phyloP scores from a whole-genome alignment of 257 asterid genomes.

The Solanum medicagineum region DNA sequence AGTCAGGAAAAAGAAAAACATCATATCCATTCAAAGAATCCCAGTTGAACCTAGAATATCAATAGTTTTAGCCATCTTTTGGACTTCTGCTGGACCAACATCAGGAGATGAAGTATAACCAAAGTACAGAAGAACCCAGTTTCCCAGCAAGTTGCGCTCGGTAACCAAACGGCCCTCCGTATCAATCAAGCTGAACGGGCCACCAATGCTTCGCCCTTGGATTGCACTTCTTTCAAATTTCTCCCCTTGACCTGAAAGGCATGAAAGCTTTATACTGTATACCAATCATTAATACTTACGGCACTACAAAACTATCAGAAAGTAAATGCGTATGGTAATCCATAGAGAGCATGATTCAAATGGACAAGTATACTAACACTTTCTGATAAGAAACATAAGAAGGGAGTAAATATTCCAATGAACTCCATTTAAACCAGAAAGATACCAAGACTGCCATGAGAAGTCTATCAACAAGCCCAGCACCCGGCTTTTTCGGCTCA shows the following conservation, averaged over 20 bases:
- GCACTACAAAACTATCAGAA: not conserved
- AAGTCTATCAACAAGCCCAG: not conserved
- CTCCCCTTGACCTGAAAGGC: conserved; percentile 58
- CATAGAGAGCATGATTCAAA: not conserved
- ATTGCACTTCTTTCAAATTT: conserved; percentile 76
- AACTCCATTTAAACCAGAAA: not conserved
- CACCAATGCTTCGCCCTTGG: conserved; percentile 88
- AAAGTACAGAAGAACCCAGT: conserved; percentile 85
- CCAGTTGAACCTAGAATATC: conserved; percentile 49
- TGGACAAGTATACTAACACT: not conserved
- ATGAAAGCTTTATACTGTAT: not conserved
- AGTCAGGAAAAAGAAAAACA: not conserved
- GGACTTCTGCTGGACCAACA: conserved; percentile 91
- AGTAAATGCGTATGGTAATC: not conserved
- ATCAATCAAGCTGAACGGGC: conserved; percentile 69
- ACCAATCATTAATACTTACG: not conserved
- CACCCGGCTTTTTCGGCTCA: not conserved
- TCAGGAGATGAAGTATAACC: conserved; percentile 98
- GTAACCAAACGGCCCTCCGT: conserved; percentile 58
- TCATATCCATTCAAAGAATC: not conserved
- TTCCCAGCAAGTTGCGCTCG: conserved; percentile 70
- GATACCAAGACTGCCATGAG: not conserved
- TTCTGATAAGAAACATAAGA: not conserved
- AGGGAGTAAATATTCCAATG: not conserved
- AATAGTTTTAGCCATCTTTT: conserved; percentile 68